These are phyloP conservation scores for Sphagnum tenellum DNA, from an alignment of 225 moss, liverwort and hornwort species.

Conservation along the genomic window DNA sequence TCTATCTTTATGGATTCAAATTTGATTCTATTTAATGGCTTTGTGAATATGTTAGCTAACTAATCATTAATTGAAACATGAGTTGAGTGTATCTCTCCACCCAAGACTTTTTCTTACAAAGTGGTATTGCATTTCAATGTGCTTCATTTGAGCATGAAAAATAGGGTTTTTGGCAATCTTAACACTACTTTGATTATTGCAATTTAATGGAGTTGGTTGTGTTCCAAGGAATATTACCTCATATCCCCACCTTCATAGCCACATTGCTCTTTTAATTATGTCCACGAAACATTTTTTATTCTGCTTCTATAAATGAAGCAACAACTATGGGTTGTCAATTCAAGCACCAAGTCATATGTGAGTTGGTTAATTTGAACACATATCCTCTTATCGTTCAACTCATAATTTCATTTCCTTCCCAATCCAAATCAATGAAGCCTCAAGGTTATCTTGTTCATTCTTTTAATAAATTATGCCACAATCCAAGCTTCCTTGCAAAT, in stretches of 20 bases:
- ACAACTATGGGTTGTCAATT: conserved; percentile 1
- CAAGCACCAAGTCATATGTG: background rate
- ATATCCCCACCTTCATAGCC: background rate
- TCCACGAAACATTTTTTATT: background rate
- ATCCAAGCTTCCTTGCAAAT: too few relatives aligned
- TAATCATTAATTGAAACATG: too few relatives aligned
- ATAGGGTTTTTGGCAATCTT: background rate
- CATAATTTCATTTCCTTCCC: background rate
- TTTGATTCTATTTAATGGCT: too few relatives aligned
- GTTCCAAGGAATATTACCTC: background rate
- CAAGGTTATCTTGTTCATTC: too few relatives aligned
- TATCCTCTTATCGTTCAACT: too few relatives aligned
- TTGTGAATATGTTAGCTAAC: too few relatives aligned
- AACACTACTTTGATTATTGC: background rate
- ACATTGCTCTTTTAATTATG: background rate
- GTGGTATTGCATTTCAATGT: conserved; percentile 5
- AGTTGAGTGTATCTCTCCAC: too few relatives aligned
- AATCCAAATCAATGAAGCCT: too few relatives aligned
- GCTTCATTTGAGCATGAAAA: conserved; percentile 1
- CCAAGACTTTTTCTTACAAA: background rate
- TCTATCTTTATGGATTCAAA: too few relatives aligned
- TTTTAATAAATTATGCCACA: too few relatives aligned
- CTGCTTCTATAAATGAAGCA: background rate
- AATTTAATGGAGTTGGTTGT: background rate
- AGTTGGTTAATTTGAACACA: background rate